Base-by-base conservation (phyloP, 345 rosid genomes). In the Brassica juncea region DNA sequence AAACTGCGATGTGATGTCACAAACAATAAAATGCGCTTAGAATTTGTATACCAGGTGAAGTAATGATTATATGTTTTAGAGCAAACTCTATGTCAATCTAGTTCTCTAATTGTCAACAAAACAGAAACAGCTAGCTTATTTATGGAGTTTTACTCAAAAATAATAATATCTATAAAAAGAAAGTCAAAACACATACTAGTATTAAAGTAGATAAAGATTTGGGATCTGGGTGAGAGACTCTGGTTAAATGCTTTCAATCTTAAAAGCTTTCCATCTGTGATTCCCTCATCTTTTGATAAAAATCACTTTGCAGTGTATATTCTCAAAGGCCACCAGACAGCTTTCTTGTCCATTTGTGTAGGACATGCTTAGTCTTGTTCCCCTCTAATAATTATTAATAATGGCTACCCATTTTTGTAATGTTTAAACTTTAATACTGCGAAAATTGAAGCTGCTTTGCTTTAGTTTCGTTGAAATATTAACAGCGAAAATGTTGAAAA, bases 271-370 rank as follows among this genome's bases (percentile, higher is more conserved):
- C 12, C 12, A 19, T 10, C 65, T 65, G 73, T 66, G 83, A 80
- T 80, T 80, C 73, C 64, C 76, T 64, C 80, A 44, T 57, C 83
- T 70, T 80, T 80, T 75, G 34, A 75, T 70, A n/a, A 55, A 74
- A 80, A 55, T 44, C 42, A 23, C 76, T 75, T 70, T 75, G 80
- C 80, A 80, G 77, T 71, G 80, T 80, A 75, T 75, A 75, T 80
- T 70, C 83, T 15, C 12, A 75, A 75, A 70, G 64, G 82, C 73
- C 70, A 66, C 30, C 12, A 67, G 28, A 62, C 79, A 74, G 71
- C 79, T 69, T 80, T 80, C 23, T 79, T 68, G 70, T 79, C 74
- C 42, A 79, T 52, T 74, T 74, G 27, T 35, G 66, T 61, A 62
- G 59, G 65, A 35, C 75, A 80, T 80, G 78, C 74, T 49, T 73